Evolutionary conservation across 164 flowering plant species (phyloP).

Genomic region (Annona squamosa): DNA sequence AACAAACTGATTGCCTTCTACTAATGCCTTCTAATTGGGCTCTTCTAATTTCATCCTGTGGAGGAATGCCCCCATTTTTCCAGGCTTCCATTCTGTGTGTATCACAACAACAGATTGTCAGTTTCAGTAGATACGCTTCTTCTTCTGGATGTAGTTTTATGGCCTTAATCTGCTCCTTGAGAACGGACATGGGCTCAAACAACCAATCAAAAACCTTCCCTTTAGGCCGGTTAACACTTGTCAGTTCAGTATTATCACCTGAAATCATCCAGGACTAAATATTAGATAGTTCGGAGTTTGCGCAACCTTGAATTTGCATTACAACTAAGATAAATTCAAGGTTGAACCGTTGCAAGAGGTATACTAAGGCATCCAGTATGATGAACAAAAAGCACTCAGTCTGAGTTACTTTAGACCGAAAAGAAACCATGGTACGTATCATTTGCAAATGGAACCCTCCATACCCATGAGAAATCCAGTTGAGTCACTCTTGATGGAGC

Average conservation of each 20-base stretch:
- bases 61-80: constrained; percentile 35
- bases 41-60: constrained; percentile 29
- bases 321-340: background rate
- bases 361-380: background rate
- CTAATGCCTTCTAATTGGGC: constrained; percentile 35
- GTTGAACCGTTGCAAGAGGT: background rate
- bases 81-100: constrained; percentile 23
- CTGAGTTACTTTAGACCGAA: too few relatives aligned
- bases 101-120: constrained; percentile 25
- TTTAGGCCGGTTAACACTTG: constrained; percentile 33
- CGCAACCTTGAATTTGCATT: background rate
- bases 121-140: constrained; percentile 22
- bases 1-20: constrained; percentile 22
- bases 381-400: too few relatives aligned
- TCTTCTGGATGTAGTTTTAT: constrained; percentile 23
- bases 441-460: constrained; percentile 4
- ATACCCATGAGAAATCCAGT: constrained; percentile 37
- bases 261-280: constrained; percentile 1
- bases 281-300: background rate
- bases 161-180: constrained; percentile 32
- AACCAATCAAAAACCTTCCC: constrained; percentile 45
- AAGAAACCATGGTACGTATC: too few relatives aligned
- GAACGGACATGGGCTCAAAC: constrained; percentile 33
- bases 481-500: constrained; percentile 31
- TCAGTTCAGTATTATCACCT: constrained; percentile 32